phyloP scores from a whole-genome alignment of 2,329 filamentous ascomycete species.

The Fusarium multiceps region DNA sequence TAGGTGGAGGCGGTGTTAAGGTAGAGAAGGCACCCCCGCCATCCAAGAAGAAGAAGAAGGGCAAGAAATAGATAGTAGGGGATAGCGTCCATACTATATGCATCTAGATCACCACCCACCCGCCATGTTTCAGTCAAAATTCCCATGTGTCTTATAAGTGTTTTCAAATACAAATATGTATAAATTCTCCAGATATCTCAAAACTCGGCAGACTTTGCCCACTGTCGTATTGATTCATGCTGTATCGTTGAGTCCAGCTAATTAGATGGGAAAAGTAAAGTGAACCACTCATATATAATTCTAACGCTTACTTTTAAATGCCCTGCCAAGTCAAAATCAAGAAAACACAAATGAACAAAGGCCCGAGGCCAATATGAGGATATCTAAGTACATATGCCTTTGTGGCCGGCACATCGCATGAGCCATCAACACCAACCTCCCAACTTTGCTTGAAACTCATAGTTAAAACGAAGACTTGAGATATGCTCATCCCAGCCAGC shows the following conservation, averaged over 20 bases:
- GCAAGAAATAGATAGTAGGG: slow-evolving; percentile 61
- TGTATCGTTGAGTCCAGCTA: background rate
- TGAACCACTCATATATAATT: slow-evolving; percentile 32
- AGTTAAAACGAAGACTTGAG: slow-evolving; percentile 25
- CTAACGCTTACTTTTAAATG: slow-evolving; percentile 43
- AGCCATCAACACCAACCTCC: slow-evolving; percentile 11
- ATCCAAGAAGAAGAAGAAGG: slow-evolving; percentile 63
- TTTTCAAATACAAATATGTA: background rate
- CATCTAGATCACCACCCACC: background rate
- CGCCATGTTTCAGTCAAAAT: background rate
- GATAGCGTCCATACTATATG: slow-evolving; percentile 1
- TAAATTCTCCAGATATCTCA: background rate
- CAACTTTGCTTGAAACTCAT: slow-evolving; percentile 5
- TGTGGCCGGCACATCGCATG: slow-evolving; percentile 21
- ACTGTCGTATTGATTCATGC: background rate
- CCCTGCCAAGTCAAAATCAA: slow-evolving; percentile 30
- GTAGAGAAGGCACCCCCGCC: slow-evolving; percentile 67
- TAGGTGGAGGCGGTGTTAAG: slow-evolving; percentile 72
- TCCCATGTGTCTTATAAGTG: background rate
- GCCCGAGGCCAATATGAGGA: slow-evolving; percentile 32
- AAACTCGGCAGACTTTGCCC: background rate
- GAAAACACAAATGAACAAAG: slow-evolving; percentile 33
- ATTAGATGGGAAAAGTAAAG: background rate
- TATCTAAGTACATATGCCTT: slow-evolving; percentile 44
- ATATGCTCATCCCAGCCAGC: slow-evolving; percentile 19